Evolutionary conservation across 1,284 basidiomycete species (phyloP), one percentile per base, ranked within the genome.

Genomic region (Leccinum pallidistipes): DNA sequence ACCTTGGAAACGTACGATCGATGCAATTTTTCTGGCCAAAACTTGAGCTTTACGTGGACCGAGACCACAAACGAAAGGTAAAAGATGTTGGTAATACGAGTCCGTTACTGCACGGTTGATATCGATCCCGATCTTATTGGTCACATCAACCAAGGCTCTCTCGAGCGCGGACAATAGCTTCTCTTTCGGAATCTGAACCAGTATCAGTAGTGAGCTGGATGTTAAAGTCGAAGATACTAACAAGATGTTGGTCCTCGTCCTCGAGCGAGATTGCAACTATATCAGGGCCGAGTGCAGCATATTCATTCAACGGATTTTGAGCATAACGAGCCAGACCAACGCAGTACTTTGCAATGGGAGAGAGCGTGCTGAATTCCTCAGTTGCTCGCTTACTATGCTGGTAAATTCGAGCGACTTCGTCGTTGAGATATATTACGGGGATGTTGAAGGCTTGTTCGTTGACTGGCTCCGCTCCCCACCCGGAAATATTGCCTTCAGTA

Each of bases 231-330:
- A 56, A n/a, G 52, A 62, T 54, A 78, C 86, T 73, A 65, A 95
- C 92, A 71, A 97, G 77, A 72, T 97, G 93, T 69, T 98, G 93
- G 64, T 90, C 87, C 62, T 95, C 87, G 51, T 94, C 90, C 63
- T 91, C 86, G 67, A 94, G 91, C 0, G 88, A 84, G 62, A 97
- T 86, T 4, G 92, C 88, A 11, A 86, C 80, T 59, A 98, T 86
- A 75, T 97, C 93, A 6, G 83, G 69, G 8, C 94, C 94, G 43
- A 98, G 79, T 1, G 95, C 92, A 24, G 92, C 92, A 74, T 92
- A 96, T 74, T 97, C 96, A 71, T 94, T 96, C 68, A 99, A 78
- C 1, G 97, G 97, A 70, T 89, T 97, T 76, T 99, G 97, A 10
- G 86, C 83, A 74, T 97, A 99, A 60, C 97, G 87, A 47, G 96